Percentiles rank a stretch among this genome's conserved stretches.
Conservation (phyloP, 768 basidiomycete genomes). For the Phaeotremella fagi region DNA sequence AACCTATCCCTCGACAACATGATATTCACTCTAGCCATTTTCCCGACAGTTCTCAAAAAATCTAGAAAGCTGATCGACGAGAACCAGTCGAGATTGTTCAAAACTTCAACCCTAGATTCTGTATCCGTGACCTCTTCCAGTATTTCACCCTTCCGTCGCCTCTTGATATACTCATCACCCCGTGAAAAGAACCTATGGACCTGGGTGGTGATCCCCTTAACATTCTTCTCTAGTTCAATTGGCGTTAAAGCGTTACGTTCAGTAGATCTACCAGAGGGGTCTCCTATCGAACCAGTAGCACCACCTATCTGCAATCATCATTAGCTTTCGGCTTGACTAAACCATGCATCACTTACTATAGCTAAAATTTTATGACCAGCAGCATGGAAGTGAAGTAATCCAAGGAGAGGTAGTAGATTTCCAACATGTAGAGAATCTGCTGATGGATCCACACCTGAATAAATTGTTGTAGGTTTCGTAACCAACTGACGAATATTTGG, state of each 20-base stretch:
- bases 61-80: conserved; percentile 67
- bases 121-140: neutral
- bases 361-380: conserved; percentile 78
- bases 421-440: conserved; percentile 86
- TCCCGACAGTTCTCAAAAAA: conserved; percentile 76
- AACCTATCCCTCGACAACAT: conserved; percentile 92
- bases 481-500: conserved; percentile 34
- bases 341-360: conserved; percentile 69
- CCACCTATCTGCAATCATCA: conserved; percentile 70
- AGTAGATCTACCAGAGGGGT: conserved; percentile 81
- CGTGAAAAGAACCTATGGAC: conserved; percentile 68
- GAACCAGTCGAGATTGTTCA: conserved; percentile 76
- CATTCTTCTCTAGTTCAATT: conserved; percentile 63
- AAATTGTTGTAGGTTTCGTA: conserved; percentile 54
- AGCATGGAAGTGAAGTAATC: conserved; percentile 78
- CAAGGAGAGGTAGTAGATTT: conserved; percentile 82
- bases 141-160: conserved; percentile 1
- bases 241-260: conserved; percentile 69
- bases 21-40: conserved; percentile 71
- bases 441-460: conserved; percentile 89
- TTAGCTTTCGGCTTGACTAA: too few species aligned
- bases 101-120: conserved; percentile 49
- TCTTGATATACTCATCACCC: conserved; percentile 60
- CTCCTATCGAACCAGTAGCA: conserved; percentile 92
- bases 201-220: conserved; percentile 58